A percentile compares a stretch with the other conserved stretches of the same genome.
Conservation (phyloP, 345 rosid genomes). For the Physaria fendleri region DNA sequence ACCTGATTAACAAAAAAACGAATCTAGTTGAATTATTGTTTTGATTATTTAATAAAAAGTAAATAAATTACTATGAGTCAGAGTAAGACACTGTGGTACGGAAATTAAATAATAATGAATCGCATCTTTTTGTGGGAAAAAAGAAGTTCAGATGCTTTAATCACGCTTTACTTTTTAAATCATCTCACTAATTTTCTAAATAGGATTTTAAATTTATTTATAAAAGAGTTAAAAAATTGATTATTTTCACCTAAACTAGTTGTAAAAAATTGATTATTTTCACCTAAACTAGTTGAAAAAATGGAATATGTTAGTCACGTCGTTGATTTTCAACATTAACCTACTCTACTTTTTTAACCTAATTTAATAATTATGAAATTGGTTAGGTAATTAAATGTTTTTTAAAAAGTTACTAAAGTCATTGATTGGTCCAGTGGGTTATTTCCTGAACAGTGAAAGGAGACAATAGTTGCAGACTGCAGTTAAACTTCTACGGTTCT, state of each 20-base stretch:
- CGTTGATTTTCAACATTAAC: constrained; percentile 16
- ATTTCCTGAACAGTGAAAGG: constrained; percentile 7
- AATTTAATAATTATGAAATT: neutral
- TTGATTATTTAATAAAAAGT: constrained; percentile 10
- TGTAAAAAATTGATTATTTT: too few species aligned
- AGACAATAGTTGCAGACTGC: constrained; percentile 17
- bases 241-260: neutral
- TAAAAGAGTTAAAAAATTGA: too few species aligned
- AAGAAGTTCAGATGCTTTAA: constrained; percentile 25
- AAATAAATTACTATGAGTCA: constrained; percentile 17
- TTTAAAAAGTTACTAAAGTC: constrained; percentile 9
- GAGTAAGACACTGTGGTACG: constrained; percentile 32
- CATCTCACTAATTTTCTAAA: too few species aligned
- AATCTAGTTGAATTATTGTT: constrained; percentile 19
- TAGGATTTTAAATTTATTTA: too few species aligned
- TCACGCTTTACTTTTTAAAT: too few species aligned
- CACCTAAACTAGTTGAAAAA: neutral
- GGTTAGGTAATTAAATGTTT: neutral
- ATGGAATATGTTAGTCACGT: constrained; percentile 10
- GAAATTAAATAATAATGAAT: constrained; percentile 21
- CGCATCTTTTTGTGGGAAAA: constrained; percentile 31
- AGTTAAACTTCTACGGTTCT: constrained; percentile 14
- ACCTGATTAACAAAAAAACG: constrained; percentile 25
- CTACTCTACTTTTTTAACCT: constrained; percentile 5
- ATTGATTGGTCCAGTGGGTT: constrained; percentile 13